These are phyloP conservation scores for Debaryomyces robertsiae DNA, from an alignment of 1,139 yeast genomes.

Conservation along the genomic window DNA sequence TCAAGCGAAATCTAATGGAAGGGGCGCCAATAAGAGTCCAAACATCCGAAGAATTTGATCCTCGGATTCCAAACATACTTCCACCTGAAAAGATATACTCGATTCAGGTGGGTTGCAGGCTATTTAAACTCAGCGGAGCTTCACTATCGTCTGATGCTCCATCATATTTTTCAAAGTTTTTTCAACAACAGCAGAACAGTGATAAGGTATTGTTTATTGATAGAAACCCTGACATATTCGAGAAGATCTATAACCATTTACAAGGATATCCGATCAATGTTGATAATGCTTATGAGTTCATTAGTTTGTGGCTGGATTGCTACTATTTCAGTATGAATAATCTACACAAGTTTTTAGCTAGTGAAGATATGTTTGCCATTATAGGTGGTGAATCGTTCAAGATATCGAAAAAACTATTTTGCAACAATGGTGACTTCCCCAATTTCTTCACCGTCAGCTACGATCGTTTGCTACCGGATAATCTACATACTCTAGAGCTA, in stretches of 20 bases:
- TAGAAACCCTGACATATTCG: slow-evolving; percentile 72
- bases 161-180: slow-evolving; percentile 59
- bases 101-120: slow-evolving; percentile 69
- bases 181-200: slow-evolving; percentile 35
- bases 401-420: slow-evolving; percentile 56
- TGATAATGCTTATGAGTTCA: slow-evolving; percentile 58
- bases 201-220: slow-evolving; percentile 67
- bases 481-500: slow-evolving; percentile 37
- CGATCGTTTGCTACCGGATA: slow-evolving; percentile 50
- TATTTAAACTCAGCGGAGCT: slow-evolving; percentile 72
- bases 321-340: slow-evolving; percentile 67
- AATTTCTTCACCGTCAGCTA: slow-evolving; percentile 72
- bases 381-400: slow-evolving; percentile 65
- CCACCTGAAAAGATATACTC: slow-evolving; percentile 68
- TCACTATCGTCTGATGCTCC: slow-evolving; percentile 82
- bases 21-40: neutral
- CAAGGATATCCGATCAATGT: slow-evolving; percentile 75
- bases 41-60: slow-evolving; percentile 39
- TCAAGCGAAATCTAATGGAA: neutral
- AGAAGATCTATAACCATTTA: slow-evolving; percentile 65
- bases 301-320: slow-evolving; percentile 71
- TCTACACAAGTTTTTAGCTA: slow-evolving; percentile 51
- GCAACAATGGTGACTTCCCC: slow-evolving; percentile 66
- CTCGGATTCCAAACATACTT: slow-evolving; percentile 56
- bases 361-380: slow-evolving; percentile 59